These are phyloP conservation scores for Globisporangium nunn DNA, from an alignment of 352 stramenopile genomes.

Conservation along the genomic window DNA sequence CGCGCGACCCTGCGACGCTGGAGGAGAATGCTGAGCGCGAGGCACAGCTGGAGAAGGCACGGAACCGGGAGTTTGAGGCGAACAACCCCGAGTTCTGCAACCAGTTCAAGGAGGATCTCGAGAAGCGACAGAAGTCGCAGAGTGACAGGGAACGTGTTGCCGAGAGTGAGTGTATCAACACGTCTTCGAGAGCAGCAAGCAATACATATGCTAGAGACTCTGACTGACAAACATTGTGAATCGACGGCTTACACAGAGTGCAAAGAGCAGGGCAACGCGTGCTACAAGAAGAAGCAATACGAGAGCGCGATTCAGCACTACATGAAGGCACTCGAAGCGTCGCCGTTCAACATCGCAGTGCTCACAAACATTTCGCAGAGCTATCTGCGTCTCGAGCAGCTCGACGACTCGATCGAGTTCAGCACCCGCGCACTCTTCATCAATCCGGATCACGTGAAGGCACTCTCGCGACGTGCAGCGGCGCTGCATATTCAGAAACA, in stretches of 20 bases:
- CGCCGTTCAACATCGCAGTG: constrained; percentile 49
- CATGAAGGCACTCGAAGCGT: constrained; percentile 55
- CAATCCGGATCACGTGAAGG: constrained; percentile 52
- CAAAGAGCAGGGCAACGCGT: constrained; percentile 49
- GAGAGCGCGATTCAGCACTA: constrained; percentile 45
- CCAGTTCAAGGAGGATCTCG: constrained; percentile 72
- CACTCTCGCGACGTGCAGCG: constrained; percentile 51
- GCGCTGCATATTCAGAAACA: constrained; percentile 46
- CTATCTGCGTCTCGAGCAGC: constrained; percentile 35
- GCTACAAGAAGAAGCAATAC: constrained; percentile 60
- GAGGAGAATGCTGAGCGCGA: constrained; percentile 57
- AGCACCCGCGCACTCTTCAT: constrained; percentile 57
- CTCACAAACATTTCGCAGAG: constrained; percentile 70
- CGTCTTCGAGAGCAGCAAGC: too few relatives aligned
- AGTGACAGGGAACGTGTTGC: constrained; percentile 37
- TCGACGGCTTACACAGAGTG: constrained; percentile 40
- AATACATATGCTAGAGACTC: too few relatives aligned
- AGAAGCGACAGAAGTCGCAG: constrained; percentile 47
- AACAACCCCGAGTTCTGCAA: constrained; percentile 75
- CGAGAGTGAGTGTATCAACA: constrained; percentile 32
- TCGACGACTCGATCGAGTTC: constrained; percentile 68
- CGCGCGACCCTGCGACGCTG: constrained; percentile 56
- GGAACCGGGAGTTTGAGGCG: constrained; percentile 65
- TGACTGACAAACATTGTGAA: constrained; percentile 1
- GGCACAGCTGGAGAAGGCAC: constrained; percentile 44